Evolutionary conservation across 345 rosid species (phyloP).

Genomic region (Odontarrhena argentea): DNA sequence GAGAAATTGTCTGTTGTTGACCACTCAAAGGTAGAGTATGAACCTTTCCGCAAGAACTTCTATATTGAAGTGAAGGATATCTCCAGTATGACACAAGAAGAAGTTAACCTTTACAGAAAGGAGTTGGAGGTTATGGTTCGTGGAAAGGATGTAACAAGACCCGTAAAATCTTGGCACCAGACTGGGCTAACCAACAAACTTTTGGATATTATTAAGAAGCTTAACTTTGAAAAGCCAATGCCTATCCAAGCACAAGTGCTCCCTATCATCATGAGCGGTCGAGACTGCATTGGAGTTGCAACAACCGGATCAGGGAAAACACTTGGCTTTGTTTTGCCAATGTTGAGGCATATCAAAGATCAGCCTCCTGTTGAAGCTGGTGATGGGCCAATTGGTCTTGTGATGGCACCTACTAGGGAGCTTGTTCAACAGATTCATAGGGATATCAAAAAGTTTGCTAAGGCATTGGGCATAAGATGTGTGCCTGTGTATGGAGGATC

Average conservation of each 20-base stretch:
- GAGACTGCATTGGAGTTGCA: conserved; percentile 93
- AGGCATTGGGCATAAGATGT: conserved; percentile 65
- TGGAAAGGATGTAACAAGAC: conserved; percentile 87
- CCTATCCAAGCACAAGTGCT: conserved; percentile 87
- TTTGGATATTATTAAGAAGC: conserved; percentile 77
- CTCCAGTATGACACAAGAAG: conserved; percentile 68
- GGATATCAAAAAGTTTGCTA: conserved; percentile 72
- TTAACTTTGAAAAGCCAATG: conserved; percentile 82
- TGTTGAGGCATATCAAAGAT: conserved; percentile 93
- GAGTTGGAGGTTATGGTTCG: conserved; percentile 77
- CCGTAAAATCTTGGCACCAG: conserved; percentile 84
- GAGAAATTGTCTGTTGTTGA: conserved; percentile 82
- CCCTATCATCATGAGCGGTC: conserved; percentile 84
- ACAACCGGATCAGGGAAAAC: conserved; percentile 94
- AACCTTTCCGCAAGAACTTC: conserved; percentile 71
- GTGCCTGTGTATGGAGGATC: conserved; percentile 89
- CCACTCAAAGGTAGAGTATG: conserved; percentile 77
- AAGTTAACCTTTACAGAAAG: conserved; percentile 65
- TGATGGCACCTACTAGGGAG: conserved; percentile 97
- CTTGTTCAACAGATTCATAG: conserved; percentile 90
- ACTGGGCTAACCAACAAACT: conserved; percentile 78
- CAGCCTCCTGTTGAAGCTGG: conserved; percentile 84
- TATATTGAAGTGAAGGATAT: conserved; percentile 82
- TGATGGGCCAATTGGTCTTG: conserved; percentile 84
- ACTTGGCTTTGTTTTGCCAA: conserved; percentile 85